Evolutionary conservation across 108 stramenopile species (phyloP).

Genomic region (Fragilaria crotonensis): DNA sequence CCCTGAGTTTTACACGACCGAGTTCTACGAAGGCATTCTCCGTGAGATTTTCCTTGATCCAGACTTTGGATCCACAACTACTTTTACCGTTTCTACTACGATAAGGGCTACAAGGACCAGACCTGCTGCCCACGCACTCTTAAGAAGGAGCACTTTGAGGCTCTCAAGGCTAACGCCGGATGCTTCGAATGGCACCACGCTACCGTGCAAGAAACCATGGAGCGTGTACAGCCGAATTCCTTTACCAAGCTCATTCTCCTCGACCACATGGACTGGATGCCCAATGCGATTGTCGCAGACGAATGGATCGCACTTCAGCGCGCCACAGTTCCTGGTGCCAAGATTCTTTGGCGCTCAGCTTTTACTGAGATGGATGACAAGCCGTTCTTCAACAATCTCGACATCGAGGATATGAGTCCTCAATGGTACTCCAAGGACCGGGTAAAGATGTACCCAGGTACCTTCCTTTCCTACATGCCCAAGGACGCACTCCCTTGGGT

Average conservation of each 20-base stretch:
- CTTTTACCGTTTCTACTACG: slow-evolving; percentile 53
- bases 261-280: slow-evolving; percentile 67
- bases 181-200: slow-evolving; percentile 62
- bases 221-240: slow-evolving; percentile 44
- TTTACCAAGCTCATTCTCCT: slow-evolving; percentile 52
- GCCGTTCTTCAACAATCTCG: slow-evolving; percentile 51
- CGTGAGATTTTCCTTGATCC: slow-evolving; percentile 49
- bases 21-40: slow-evolving; percentile 50
- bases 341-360: slow-evolving; percentile 51
- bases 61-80: slow-evolving; percentile 46
- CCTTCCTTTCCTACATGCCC: slow-evolving; percentile 46
- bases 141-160: slow-evolving; percentile 36
- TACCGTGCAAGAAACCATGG: slow-evolving; percentile 56
- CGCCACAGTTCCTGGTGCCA: slow-evolving; percentile 43
- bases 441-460: slow-evolving; percentile 59
- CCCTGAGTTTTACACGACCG: slow-evolving; percentile 53
- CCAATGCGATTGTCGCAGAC: slow-evolving; percentile 44
- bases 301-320: slow-evolving; percentile 59
- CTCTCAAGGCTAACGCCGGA: slow-evolving; percentile 33
- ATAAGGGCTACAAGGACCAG: slow-evolving; percentile 51
- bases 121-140: slow-evolving; percentile 51
- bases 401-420: slow-evolving; percentile 45
- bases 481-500: slow-evolving; percentile 41
- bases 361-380: slow-evolving; percentile 57
- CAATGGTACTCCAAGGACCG: slow-evolving; percentile 53